A percentile compares a stretch with the other conserved stretches of the same genome.
Evolutionary conservation across 2,329 filamentous ascomycete species (phyloP).

Genomic region (Verticillium alfalfae): DNA sequence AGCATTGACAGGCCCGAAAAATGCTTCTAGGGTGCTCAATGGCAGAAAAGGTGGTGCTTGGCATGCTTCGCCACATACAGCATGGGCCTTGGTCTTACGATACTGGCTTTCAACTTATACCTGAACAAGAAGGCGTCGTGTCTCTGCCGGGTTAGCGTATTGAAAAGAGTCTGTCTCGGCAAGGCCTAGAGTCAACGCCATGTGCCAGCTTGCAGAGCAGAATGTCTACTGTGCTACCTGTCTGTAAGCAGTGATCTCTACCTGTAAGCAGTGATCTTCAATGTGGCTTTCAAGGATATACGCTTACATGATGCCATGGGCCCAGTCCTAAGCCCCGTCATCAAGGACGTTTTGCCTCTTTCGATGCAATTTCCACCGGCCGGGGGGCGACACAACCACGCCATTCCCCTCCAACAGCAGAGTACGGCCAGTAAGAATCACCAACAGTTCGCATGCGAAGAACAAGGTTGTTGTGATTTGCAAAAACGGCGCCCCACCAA

Average conservation of each 20-base stretch:
- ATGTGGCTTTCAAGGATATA: neutral
- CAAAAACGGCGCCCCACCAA: neutral
- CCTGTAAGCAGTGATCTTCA: too few species aligned
- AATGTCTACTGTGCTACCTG: neutral
- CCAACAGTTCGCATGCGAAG: neutral
- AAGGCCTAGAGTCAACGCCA: neutral
- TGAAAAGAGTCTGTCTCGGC: neutral
- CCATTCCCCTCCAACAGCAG: neutral
- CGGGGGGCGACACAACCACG: neutral
- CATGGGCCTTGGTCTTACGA: neutral
- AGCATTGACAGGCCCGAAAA: neutral
- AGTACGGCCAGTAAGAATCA: neutral
- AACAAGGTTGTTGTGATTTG: neutral
- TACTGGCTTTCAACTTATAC: too few species aligned
- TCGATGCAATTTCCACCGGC: neutral
- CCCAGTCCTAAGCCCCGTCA: neutral
- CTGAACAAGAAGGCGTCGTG: neutral
- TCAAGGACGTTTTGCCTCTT: neutral
- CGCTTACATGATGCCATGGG: neutral
- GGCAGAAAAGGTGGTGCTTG: too few species aligned
- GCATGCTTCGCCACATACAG: neutral
- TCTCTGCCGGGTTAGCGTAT: neutral
- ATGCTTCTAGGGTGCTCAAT: neutral
- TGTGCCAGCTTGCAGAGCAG: neutral
- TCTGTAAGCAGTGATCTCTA: neutral